Conservation (phyloP, 768 basidiomycete genomes). For the Serpula lacrymans region DNA sequence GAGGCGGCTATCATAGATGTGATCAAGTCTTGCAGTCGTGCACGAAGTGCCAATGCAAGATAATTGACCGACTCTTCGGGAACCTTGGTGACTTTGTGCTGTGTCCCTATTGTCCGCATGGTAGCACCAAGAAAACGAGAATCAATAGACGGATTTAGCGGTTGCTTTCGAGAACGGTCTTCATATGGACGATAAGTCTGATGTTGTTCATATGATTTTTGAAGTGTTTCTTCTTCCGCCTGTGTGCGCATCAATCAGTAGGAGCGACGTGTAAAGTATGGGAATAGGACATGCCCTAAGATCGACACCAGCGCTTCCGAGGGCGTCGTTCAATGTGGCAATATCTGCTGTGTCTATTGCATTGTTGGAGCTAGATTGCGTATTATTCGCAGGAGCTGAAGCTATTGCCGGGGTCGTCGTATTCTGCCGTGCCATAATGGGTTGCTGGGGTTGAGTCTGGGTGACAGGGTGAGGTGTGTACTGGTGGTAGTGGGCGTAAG, state of each 20-base stretch:
- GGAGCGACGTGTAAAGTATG: neutral
- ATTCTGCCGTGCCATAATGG: constrained; percentile 21
- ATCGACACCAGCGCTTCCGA: constrained; percentile 86
- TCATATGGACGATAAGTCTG: constrained; percentile 64
- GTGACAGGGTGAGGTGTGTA: constrained; percentile 26
- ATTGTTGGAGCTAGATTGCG: constrained; percentile 22
- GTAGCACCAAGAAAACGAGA: constrained; percentile 58
- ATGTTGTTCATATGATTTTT: constrained; percentile 60
- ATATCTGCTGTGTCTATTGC: constrained; percentile 66
- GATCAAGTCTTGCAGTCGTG: constrained; percentile 68
- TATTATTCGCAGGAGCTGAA: constrained; percentile 15
- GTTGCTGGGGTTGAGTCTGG: constrained; percentile 29
- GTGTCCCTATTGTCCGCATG: constrained; percentile 63
- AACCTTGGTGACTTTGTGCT: constrained; percentile 65
- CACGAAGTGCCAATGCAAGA: constrained; percentile 73
- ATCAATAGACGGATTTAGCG: constrained; percentile 66
- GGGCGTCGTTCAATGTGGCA: constrained; percentile 76
- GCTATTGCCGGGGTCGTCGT: constrained; percentile 12
- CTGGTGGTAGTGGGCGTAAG: constrained; percentile 45
- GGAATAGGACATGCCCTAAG: constrained; percentile 50
- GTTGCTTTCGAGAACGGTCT: constrained; percentile 79
- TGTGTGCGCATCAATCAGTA: constrained; percentile 25
- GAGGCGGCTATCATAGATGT: constrained; percentile 65
- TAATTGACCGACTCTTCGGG: constrained; percentile 76
- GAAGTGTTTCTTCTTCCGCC: constrained; percentile 85